Base-by-base conservation (phyloP, 1,284 basidiomycete genomes). In the Pascua sp. region DNA sequence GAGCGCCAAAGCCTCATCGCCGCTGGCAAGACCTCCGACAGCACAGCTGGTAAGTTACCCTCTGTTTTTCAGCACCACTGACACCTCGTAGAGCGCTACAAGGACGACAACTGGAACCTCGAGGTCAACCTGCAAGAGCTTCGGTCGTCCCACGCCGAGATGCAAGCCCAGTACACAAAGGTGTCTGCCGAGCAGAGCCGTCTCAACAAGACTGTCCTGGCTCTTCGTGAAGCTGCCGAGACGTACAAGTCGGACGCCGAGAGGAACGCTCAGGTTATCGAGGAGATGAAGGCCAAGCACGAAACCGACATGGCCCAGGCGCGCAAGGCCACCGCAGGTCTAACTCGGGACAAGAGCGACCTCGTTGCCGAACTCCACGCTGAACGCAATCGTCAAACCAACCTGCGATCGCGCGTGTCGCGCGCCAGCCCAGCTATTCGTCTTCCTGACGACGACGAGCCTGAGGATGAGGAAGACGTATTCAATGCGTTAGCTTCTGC, bases 101-200 rank as follows among this genome's bases (percentile, higher is more conserved):
- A 93, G 79, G 92, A 97, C 77, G 92, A 95, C 79, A 97, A 96
- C 75, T 98, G 95, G 95, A 94, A 97, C 72, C 86, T 98, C 62
- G 93, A 98, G 79, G 90, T 97, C 48, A 84, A 84, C 18, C 81
- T 93, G 37, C 94, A 98, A 74, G 92, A 97, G 62, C 82, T 95
- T 24, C 86, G 87, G 43, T 79, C 85, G 0, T 84, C 89, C 65
- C 81, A 90, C 42, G 72, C 82, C 42, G 86, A 89, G 51, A 82
- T 86, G 1, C 87, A 90, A 61, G 77, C 83, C 9, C 81, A 84
- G 24, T 78, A 83, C 11, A 83, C 84, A 63, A 88, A 90, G 56
- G 81, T 89, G 15, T 90, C 95, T 69, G 79, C 83, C 42, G 95
- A 98, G 67, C 86, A 89, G 62, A 88, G 89, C 68, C 86, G 90